Evolutionary conservation across 2,329 filamentous ascomycete species (phyloP), one percentile per base, ranked within the genome.

Genomic region (Fusarium xyrophilum): DNA sequence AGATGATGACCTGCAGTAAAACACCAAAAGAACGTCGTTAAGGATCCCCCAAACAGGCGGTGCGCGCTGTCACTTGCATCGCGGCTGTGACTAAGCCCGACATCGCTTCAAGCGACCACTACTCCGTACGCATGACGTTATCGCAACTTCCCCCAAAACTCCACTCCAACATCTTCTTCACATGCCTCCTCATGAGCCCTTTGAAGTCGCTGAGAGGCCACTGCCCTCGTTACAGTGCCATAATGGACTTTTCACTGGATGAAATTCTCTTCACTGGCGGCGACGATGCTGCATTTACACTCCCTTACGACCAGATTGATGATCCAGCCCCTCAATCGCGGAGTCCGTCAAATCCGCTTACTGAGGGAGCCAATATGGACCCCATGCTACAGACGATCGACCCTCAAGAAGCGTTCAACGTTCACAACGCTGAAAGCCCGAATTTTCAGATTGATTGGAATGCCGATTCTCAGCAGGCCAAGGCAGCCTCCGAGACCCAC

Each of bases 211-310:
- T 43, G 9, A 40, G 25, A 30, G 28, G 46, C 7, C 14, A 6
- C 12, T 19, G 35, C 23, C 33, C 7, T 39, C n/a, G 28, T 2
- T 13, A 51, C 52, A 53, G 30, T 42, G 17, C 15, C 19, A 30
- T 3, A 1, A 70, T 73, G 65, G 73, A 74, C 11, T 44, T 74
- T 23, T 72, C 70, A 2, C 60, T 74, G 7, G 68, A 75, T 38
- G 71, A 75, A 23, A 39, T 74, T 2, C 17, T 74, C 7, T 69
- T 72, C 59, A 69, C 73, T 1, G 62, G 51, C 12, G 54, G 42
- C 17, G 53, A 73, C 14, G 61, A 71, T 36, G 47, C 64, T n/a
- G 52, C 47, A 7, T 39, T 69, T 14, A 70, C 60, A 4, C 56
- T 74, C 13, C 65, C 70, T 1, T 73, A 57, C 27, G 58, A 70